Evolutionary conservation across 352 stramenopile genomes (phyloP).

Genomic region (Albugo candida): DNA sequence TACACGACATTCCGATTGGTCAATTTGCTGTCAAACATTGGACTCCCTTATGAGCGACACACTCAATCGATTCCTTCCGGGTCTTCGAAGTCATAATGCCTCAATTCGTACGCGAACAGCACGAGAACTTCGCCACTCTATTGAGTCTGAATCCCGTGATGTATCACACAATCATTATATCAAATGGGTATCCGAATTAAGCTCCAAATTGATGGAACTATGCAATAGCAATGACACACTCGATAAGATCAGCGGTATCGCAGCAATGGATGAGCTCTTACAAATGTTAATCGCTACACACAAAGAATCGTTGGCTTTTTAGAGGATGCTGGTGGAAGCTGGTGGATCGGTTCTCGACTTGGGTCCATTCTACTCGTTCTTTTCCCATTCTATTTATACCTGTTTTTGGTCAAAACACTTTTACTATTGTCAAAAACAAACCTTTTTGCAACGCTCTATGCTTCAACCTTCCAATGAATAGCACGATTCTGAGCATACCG

Average conservation of each 20-base stretch:
- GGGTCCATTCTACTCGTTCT: constrained; percentile 51
- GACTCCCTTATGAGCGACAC: too few relatives aligned
- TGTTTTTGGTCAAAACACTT: constrained; percentile 58
- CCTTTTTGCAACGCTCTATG: constrained; percentile 40
- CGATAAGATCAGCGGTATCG: constrained; percentile 71
- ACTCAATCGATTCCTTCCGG: constrained; percentile 27
- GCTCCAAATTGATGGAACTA: constrained; percentile 58
- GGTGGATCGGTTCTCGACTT: constrained; percentile 54
- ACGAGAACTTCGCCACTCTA: constrained; percentile 56
- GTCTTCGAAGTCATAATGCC: constrained; percentile 43
- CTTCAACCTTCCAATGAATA: constrained; percentile 76
- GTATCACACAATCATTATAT: constrained; percentile 70
- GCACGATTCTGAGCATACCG: constrained; percentile 30
- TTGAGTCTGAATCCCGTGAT: constrained; percentile 74
- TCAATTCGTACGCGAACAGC: constrained; percentile 40
- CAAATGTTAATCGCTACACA: constrained; percentile 79
- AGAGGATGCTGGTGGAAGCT: constrained; percentile 63
- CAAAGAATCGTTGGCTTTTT: constrained; percentile 58
- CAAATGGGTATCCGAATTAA: constrained; percentile 76
- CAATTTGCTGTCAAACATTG: too few relatives aligned
- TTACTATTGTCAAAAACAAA: constrained; percentile 75
- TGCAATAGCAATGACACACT: constrained; percentile 58
- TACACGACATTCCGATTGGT: too few relatives aligned
- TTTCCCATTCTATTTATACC: constrained; percentile 69
- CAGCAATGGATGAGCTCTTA: constrained; percentile 77